These are phyloP conservation scores for Musa beccarii DNA, from an alignment of 176 grass and related monocot genomes.

Conservation along the genomic window DNA sequence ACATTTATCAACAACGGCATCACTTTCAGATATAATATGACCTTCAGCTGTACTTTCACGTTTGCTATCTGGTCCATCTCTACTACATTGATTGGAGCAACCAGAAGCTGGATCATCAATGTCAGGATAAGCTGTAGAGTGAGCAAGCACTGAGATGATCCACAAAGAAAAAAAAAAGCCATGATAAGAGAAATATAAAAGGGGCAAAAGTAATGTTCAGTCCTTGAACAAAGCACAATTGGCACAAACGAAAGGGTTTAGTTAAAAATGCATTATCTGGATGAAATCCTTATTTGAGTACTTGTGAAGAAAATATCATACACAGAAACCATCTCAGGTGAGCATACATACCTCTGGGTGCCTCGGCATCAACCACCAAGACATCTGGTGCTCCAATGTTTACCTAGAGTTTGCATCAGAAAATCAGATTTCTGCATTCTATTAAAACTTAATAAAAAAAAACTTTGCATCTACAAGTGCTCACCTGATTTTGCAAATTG, in stretches of 20 bases:
- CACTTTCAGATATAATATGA: not conserved
- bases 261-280: not conserved
- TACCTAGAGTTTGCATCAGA: slow-evolving; percentile 17
- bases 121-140: not conserved
- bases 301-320: not conserved
- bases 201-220: too few species aligned
- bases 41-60: slow-evolving; percentile 8
- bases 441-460: slow-evolving; percentile 9
- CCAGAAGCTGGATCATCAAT: slow-evolving; percentile 7
- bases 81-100: slow-evolving; percentile 20
- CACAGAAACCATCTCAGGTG: not conserved
- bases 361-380: not conserved
- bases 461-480: slow-evolving; percentile 14
- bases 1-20: not conserved
- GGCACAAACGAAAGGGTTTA: too few species aligned
- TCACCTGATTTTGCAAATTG: slow-evolving; percentile 27
- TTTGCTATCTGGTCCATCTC: slow-evolving; percentile 15
- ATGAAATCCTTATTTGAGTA: not conserved
- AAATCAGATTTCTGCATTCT: slow-evolving; percentile 9
- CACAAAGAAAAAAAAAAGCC: too few species aligned
- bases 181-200: too few species aligned
- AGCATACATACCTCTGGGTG: not conserved
- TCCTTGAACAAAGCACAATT: too few species aligned
- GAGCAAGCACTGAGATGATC: too few species aligned
- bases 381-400: not conserved